Percentiles rank a stretch among this genome's conserved stretches.
Evolutionary conservation across 2,329 filamentous ascomycete species (phyloP).

Genomic region (Orbilia blumenaviensis): DNA sequence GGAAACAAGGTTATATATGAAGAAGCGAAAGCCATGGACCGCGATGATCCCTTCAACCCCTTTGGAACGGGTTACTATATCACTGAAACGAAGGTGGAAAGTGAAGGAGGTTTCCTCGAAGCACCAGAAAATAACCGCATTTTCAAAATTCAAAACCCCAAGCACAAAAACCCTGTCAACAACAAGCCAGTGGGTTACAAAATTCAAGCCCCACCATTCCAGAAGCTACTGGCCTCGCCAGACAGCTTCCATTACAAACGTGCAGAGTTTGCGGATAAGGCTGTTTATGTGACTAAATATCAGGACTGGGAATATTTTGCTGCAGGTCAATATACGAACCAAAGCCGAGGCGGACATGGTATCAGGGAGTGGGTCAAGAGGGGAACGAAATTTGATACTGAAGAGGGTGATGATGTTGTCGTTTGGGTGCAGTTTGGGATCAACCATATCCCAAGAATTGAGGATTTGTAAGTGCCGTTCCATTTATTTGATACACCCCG

Average conservation of each 20-base stretch:
- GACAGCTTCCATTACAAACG: conserved; percentile 65
- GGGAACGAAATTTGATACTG: conserved; percentile 61
- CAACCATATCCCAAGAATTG: conserved; percentile 72
- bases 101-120: conserved; percentile 64
- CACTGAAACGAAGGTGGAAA: conserved; percentile 51
- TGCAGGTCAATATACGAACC: conserved; percentile 68
- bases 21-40: conserved; percentile 70
- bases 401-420: conserved; percentile 68
- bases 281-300: conserved; percentile 68
- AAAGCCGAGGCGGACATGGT: conserved; percentile 67
- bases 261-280: conserved; percentile 67
- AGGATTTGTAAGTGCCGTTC: conserved; percentile 66
- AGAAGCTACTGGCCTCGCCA: conserved; percentile 67
- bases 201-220: conserved; percentile 67
- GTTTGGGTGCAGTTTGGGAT: conserved; percentile 68
- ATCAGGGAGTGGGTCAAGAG: conserved; percentile 66
- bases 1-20: conserved; percentile 68
- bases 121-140: conserved; percentile 64
- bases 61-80: conserved; percentile 62
- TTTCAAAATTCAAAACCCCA: conserved; percentile 70
- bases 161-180: conserved; percentile 66
- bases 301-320: conserved; percentile 66
- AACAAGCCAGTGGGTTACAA: conserved; percentile 68
- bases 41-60: conserved; percentile 67
- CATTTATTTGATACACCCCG: neutral